Conservation (phyloP, 176 grass and related monocot species). For the maize (Zea mays) region DNA sequence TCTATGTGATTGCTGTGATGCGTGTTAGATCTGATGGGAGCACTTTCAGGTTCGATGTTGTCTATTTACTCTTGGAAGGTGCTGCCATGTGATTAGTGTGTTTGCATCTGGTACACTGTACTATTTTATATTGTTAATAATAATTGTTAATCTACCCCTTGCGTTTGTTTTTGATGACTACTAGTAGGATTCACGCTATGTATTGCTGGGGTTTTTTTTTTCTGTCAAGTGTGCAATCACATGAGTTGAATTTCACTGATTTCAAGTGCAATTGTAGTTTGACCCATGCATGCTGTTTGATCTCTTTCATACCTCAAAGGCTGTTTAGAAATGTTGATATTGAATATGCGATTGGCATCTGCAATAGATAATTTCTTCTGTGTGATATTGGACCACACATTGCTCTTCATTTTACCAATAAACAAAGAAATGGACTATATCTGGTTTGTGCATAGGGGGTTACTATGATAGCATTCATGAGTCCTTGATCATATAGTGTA, state of each 20-base stretch:
- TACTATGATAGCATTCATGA: not conserved
- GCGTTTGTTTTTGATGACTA: not conserved
- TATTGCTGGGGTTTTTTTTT: not conserved
- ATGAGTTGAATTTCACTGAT: not conserved
- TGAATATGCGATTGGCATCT: not conserved
- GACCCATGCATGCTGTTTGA: not conserved
- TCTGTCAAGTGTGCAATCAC: not conserved
- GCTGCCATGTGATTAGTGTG: not conserved
- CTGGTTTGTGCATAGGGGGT: not conserved
- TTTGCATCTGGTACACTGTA: not conserved
- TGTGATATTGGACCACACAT: not conserved
- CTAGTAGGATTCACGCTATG: no score
- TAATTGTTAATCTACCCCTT: not conserved
- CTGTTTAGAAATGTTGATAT: not conserved
- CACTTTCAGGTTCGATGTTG: slow-evolving; percentile 23
- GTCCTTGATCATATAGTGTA: not conserved
- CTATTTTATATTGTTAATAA: slow-evolving; percentile 2
- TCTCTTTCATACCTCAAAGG: not conserved
- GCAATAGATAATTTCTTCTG: not conserved
- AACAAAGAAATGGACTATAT: not conserved
- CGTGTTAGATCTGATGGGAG: not conserved
- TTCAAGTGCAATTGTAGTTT: not conserved
- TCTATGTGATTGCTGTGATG: slow-evolving; percentile 2
- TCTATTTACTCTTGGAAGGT: not conserved
- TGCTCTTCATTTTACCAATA: not conserved